These are phyloP conservation scores for Gynostemma pentaphyllum DNA, from an alignment of 306 rosid genomes.

Conservation along the genomic window DNA sequence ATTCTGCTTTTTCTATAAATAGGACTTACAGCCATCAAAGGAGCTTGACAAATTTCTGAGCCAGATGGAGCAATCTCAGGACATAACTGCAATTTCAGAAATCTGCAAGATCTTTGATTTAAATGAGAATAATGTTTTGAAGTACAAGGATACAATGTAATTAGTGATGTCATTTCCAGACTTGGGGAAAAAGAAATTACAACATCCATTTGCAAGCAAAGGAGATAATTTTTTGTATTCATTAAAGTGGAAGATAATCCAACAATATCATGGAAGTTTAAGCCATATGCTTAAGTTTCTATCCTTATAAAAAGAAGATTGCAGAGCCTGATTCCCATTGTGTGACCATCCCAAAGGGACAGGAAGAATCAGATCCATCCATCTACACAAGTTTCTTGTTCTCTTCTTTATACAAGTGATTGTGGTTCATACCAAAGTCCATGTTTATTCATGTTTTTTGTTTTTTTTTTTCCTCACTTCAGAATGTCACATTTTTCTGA, in stretches of 20 bases:
- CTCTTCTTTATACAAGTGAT: neutral
- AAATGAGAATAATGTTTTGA: conserved; percentile 44
- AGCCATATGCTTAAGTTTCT: neutral
- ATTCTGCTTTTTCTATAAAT: neutral
- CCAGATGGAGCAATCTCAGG: conserved; percentile 15
- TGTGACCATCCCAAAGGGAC: neutral
- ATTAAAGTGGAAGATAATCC: neutral
- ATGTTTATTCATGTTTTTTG: neutral
- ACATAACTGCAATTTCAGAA: conserved; percentile 27
- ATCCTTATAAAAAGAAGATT: neutral
- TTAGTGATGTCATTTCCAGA: neutral
- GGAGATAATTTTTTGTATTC: neutral
- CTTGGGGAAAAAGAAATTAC: neutral
- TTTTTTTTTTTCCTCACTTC: neutral
- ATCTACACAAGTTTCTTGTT: neutral
- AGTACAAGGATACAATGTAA: conserved; percentile 34
- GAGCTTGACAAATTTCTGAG: conserved; percentile 45
- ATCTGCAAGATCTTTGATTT: conserved; percentile 65
- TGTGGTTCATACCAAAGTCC: neutral
- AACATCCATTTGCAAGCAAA: neutral
- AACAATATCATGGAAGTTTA: neutral
- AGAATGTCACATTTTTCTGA: neutral
- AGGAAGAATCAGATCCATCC: neutral
- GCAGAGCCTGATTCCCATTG: neutral
- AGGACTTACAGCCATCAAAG: conserved; percentile 61